Conservation (phyloP, 352 stramenopile genomes). For the Globisporangium takayamanum region DNA sequence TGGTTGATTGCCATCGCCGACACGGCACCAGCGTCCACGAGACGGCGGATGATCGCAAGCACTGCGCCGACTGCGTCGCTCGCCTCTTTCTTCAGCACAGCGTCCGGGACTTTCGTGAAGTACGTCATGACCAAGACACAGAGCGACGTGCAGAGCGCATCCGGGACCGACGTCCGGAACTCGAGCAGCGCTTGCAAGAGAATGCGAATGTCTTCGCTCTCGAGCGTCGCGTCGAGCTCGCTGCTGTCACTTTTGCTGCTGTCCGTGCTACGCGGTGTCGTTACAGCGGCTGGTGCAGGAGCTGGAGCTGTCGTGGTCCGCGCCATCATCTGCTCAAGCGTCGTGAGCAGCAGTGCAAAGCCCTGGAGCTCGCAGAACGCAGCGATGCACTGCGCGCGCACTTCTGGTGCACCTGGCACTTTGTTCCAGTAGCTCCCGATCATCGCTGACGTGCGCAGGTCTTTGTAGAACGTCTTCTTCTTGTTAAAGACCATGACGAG, state of each 20-base stretch:
- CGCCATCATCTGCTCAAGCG: conserved; percentile 66
- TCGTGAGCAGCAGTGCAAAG: conserved; percentile 66
- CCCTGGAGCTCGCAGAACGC: conserved; percentile 79
- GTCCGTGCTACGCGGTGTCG: neutral
- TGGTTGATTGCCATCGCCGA: conserved; percentile 51
- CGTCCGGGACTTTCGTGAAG: conserved; percentile 70
- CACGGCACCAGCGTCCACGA: conserved; percentile 62
- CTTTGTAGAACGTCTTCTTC: conserved; percentile 88
- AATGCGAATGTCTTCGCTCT: conserved; percentile 77
- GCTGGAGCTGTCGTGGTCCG: neutral
- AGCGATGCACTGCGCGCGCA: conserved; percentile 77
- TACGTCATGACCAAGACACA: conserved; percentile 80
- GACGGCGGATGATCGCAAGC: conserved; percentile 67
- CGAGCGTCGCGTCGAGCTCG: conserved; percentile 47
- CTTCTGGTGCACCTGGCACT: conserved; percentile 67
- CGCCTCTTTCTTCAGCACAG: conserved; percentile 80
- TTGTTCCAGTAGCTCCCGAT: conserved; percentile 90
- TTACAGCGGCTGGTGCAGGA: neutral
- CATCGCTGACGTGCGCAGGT: conserved; percentile 79
- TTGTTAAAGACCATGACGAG: conserved; percentile 86
- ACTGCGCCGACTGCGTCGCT: conserved; percentile 78
- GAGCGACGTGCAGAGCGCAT: conserved; percentile 54
- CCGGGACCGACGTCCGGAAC: conserved; percentile 57
- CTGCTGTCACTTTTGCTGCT: conserved; percentile 26
- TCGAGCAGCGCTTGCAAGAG: conserved; percentile 76